Percentiles rank a stretch among this genome's conserved stretches.
phyloP scores from a whole-genome alignment of 2,329 filamentous ascomycete genomes.

The Metarhizium guizhouense region DNA sequence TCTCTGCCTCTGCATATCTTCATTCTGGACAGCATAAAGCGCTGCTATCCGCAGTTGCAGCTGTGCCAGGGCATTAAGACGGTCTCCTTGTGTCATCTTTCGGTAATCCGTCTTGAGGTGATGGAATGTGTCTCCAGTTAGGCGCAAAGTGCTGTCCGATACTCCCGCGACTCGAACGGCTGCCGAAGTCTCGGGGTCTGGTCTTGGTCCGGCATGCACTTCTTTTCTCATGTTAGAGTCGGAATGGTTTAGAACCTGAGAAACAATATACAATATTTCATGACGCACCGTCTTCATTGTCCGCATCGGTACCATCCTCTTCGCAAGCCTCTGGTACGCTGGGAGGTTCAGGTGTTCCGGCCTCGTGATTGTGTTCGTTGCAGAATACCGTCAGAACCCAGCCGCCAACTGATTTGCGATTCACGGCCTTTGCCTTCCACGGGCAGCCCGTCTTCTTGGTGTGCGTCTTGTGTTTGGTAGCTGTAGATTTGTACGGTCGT shows the following conservation, averaged over 20 bases:
- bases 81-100: constrained; percentile 31
- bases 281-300: not conserved
- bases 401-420: constrained; percentile 32
- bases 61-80: constrained; percentile 28
- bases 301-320: constrained; percentile 6
- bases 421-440: constrained; percentile 36
- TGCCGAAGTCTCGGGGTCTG: constrained; percentile 26
- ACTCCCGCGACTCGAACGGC: constrained; percentile 32
- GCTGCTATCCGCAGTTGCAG: constrained; percentile 33
- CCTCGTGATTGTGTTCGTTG: constrained; percentile 35
- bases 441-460: constrained; percentile 38
- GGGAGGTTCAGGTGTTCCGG: constrained; percentile 30
- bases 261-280: not conserved
- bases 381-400: constrained; percentile 36
- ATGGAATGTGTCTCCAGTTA: constrained; percentile 35
- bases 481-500: constrained; percentile 32
- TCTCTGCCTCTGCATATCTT: constrained; percentile 31
- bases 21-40: constrained; percentile 35
- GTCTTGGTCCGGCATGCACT: constrained; percentile 14
- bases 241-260: not conserved
- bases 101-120: constrained; percentile 33
- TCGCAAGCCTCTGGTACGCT: not conserved
- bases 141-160: constrained; percentile 26
- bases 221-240: not conserved
- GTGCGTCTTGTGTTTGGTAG: constrained; percentile 35